Evolutionary conservation across 2,329 filamentous ascomycete species (phyloP), one percentile per base, ranked within the genome.

Genomic region (Raffaelea albimanens): DNA sequence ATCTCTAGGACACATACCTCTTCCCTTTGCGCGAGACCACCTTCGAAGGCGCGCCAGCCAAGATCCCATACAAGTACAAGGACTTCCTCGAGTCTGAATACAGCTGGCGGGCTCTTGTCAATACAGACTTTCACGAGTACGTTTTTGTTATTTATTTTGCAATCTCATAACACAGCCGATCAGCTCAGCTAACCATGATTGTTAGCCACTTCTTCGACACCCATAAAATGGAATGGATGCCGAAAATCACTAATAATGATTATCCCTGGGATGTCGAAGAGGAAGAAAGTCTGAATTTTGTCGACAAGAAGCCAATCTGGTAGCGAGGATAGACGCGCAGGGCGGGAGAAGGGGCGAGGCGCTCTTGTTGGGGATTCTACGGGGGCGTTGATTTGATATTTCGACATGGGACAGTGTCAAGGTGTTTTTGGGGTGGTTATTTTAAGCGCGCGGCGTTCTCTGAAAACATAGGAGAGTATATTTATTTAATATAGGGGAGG

Each of bases 1-100:
- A 33, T 3, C 2, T 11, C 10, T 39, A 74, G 68, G 72, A 76
- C 48, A 72, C 69, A 0, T 73, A 84, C 47, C 67, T 89, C 11
- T 87, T 80, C 57, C 85, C 85, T 0, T 66, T 89, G 57, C 70
- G 80, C n/a, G 73, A 80, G 50, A 85, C 80, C 2, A 73, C 69
- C 1, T 88, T 85, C 48, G 84, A 88, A 57, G 82, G 80, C 1
- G 72, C 80, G 0, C 67, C 72, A 1, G 82, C 75, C 41, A 80
- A 80, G 62, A 80, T 88, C 21, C 85, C 85, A 0, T 80, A 73
- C 56, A 65, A 68, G 8, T 83, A 80, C 57, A 70, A 73, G 50
- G 73, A 78, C 42, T 69, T 83, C 43, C 63, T 84, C 1, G 65
- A 67, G 19, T 67, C 75, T 10, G 79, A 83, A 56, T 84, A 83